A percentile compares a stretch with the other conserved stretches of the same genome.
These are phyloP conservation scores for Saturnispora zaruensis DNA, from an alignment of 805 yeast genomes.

Conservation along the genomic window DNA sequence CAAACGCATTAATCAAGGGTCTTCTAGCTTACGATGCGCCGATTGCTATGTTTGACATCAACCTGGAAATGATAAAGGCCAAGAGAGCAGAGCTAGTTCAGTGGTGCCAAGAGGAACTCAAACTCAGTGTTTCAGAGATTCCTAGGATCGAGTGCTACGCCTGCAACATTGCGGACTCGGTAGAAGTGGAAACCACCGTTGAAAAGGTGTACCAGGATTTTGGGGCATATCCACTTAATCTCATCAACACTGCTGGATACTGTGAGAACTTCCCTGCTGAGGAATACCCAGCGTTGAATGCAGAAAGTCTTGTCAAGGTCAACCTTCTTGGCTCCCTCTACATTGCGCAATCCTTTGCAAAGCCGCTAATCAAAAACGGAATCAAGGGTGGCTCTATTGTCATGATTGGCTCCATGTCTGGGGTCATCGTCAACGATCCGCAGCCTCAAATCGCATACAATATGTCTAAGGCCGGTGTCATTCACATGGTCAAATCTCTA, in stretches of 20 bases:
- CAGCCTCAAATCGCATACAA: constrained; percentile 76
- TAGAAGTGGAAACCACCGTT: constrained; percentile 48
- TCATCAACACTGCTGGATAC: constrained; percentile 78
- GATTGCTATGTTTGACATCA: constrained; percentile 63
- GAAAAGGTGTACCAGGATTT: constrained; percentile 48
- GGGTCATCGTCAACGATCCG: constrained; percentile 68
- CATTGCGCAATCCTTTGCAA: constrained; percentile 67
- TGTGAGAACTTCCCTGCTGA: constrained; percentile 74
- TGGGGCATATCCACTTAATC: constrained; percentile 51
- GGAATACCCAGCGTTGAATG: constrained; percentile 64
- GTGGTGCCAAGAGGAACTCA: constrained; percentile 23
- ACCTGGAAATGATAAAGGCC: constrained; percentile 48
- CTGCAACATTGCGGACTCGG: constrained; percentile 64
- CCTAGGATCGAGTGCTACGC: constrained; percentile 53
- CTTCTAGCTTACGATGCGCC: constrained; percentile 71
- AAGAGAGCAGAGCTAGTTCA: constrained; percentile 34
- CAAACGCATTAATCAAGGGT: constrained; percentile 56
- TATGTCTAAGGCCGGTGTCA: constrained; percentile 82
- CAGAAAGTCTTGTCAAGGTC: constrained; percentile 60
- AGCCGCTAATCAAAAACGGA: constrained; percentile 49
- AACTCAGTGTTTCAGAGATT: constrained; percentile 21
- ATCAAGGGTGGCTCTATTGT: constrained; percentile 52
- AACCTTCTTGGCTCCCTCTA: constrained; percentile 69
- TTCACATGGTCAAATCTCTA: constrained; percentile 65
- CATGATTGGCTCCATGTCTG: constrained; percentile 73